Evolutionary conservation across 257 asterid genomes (phyloP), one percentile per base, ranked within the genome.

Genomic region (Gentiana dahurica): DNA sequence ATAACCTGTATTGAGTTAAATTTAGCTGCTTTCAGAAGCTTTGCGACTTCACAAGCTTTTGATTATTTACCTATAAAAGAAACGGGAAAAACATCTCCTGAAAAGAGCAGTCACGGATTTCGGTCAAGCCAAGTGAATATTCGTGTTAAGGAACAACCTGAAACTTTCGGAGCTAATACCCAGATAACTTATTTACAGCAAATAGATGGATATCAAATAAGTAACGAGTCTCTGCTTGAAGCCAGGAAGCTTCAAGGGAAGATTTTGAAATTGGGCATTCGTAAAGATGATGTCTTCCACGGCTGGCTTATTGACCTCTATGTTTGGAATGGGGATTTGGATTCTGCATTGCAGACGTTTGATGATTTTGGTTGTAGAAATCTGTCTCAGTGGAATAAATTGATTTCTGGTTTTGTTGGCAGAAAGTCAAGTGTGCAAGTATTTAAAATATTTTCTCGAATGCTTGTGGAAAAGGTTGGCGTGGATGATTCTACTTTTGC

Each of bases 401-500:
- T 71, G 53, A 55, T 71, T 54, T 49, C 74, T 33, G 46, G 60
- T 34, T 63, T 58, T 67, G 61, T 55, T 2, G 60, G 64, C 47
- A 76, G 60, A 62, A 78, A 63, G 53, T 50, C 62, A 37, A 58
- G 62, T 53, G 39, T 41, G n/a, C 71, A 66, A 62, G 71, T 75
- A 34, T 48, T 70, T 36, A 65, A 47, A 48, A 65, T 78, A 9
- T 72, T 74, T 66, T 70, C 84, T 10, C 71, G 59, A 50, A 67
- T 73, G 63, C 48, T 61, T 12, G 49, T 69, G 36, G 71, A 64
- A 51, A 53, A 46, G 65, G 66, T 73, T 65, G 36, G 56, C 39
- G 67, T 70, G 38, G 79, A 85, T 54, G 80, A 68, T 68, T 67
- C 62, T 60, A 67, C 77, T 10, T 58, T 82, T 49, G 78, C 86